Percentiles rank a stretch among this genome's conserved stretches.
Conservation (phyloP, 257 asterid species). For the Solanum chmielewskii region DNA sequence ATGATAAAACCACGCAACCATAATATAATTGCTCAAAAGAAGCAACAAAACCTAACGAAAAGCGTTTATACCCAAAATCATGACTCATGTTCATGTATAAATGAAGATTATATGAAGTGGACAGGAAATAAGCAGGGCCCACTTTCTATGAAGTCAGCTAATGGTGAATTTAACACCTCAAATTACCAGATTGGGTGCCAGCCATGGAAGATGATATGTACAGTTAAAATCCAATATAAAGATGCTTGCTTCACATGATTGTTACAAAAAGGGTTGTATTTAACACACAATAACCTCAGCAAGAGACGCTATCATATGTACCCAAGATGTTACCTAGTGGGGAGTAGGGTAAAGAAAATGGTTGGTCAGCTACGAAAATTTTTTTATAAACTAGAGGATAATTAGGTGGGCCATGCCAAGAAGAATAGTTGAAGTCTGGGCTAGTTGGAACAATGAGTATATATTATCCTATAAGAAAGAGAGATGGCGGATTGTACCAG, state of each 20-base stretch:
- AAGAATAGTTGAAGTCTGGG: neutral
- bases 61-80: too few relatives aligned
- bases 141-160: too few relatives aligned
- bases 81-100: too few relatives aligned
- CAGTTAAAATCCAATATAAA: neutral
- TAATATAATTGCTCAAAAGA: too few relatives aligned
- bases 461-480: neutral
- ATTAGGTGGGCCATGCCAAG: neutral
- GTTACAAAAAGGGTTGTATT: neutral
- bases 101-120: too few relatives aligned
- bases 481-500: neutral
- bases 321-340: neutral
- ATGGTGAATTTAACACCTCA: too few relatives aligned
- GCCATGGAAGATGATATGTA: too few relatives aligned
- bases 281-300: neutral
- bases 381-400: neutral
- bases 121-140: too few relatives aligned
- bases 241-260: neutral
- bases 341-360: neutral
- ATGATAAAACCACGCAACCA: too few relatives aligned
- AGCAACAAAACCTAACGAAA: too few relatives aligned
- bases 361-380: neutral
- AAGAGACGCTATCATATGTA: neutral
- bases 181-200: too few relatives aligned
- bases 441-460: neutral